These are phyloP conservation scores for Mytilinidion resinicola DNA, from an alignment of 495 filamentous ascomycete genomes.

Conservation along the genomic window DNA sequence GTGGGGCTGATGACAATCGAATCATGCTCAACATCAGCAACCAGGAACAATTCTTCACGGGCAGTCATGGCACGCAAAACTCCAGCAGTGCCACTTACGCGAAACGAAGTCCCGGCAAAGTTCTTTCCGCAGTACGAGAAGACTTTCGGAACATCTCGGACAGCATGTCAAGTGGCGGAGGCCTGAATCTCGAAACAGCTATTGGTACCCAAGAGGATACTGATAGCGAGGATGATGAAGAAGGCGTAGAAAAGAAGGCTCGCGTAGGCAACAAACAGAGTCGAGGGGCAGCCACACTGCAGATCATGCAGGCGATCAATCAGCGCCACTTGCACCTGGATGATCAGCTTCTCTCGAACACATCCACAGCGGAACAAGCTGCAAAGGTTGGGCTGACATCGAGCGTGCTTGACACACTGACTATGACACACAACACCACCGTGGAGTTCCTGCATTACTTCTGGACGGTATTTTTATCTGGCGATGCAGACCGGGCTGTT, in stretches of 20 bases:
- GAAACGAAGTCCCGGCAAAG: constrained; percentile 47
- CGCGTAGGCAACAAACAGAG: constrained; percentile 54
- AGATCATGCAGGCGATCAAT: constrained; percentile 50
- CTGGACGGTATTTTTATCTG: constrained; percentile 82
- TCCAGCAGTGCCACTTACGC: constrained; percentile 25
- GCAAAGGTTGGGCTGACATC: constrained; percentile 57
- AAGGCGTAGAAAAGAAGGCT: constrained; percentile 38
- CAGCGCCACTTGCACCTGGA: constrained; percentile 51
- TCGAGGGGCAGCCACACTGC: constrained; percentile 49
- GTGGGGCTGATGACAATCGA: constrained; percentile 61
- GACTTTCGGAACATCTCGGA: constrained; percentile 46
- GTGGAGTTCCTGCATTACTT: constrained; percentile 95
- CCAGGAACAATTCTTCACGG: constrained; percentile 72
- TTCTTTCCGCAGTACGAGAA: constrained; percentile 55
- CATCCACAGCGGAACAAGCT: constrained; percentile 34
- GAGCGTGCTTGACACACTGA: constrained; percentile 63
- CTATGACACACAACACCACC: constrained; percentile 83
- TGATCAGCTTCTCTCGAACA: constrained; percentile 28
- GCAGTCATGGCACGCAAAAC: constrained; percentile 41
- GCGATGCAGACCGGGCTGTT: constrained; percentile 64
- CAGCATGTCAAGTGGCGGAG: constrained; percentile 34
- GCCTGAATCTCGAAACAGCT: constrained; percentile 51
- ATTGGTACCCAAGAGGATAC: constrained; percentile 61
- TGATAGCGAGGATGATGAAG: constrained; percentile 54
- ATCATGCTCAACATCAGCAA: constrained; percentile 84